These are phyloP conservation scores for Ceratocystis variospora DNA, from an alignment of 2,329 filamentous ascomycete genomes.

Conservation along the genomic window DNA sequence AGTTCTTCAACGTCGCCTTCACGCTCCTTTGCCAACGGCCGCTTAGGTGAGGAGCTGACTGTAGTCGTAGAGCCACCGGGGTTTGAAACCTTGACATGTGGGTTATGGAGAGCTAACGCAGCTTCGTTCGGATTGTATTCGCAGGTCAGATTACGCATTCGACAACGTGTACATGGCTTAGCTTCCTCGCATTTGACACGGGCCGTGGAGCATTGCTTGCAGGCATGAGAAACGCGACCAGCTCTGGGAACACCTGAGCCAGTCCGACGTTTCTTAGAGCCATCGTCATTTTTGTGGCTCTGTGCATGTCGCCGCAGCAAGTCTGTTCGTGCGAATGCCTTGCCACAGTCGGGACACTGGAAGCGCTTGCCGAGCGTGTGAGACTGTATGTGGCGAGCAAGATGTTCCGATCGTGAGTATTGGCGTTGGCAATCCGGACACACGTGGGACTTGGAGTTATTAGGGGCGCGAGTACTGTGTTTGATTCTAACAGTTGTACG, in stretches of 20 bases:
- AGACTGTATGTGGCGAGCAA: slow-evolving; percentile 38
- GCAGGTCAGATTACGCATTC: slow-evolving; percentile 35
- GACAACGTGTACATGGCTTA: slow-evolving; percentile 41
- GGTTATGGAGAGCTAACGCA: slow-evolving; percentile 18
- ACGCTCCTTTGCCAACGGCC: not conserved
- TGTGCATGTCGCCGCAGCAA: slow-evolving; percentile 39
- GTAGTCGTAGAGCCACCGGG: slow-evolving; percentile 2
- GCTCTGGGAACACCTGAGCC: slow-evolving; percentile 33
- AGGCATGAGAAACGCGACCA: slow-evolving; percentile 40
- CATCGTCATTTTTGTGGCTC: slow-evolving; percentile 37
- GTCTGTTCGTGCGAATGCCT: slow-evolving; percentile 41
- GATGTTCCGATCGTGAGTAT: slow-evolving; percentile 41
- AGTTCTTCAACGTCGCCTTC: not conserved
- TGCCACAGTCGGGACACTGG: slow-evolving; percentile 37
- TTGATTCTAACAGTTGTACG: not conserved
- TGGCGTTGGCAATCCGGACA: slow-evolving; percentile 39
- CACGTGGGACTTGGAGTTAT: slow-evolving; percentile 26
- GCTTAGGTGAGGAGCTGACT: not conserved
- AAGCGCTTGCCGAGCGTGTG: slow-evolving; percentile 39
- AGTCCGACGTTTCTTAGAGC: slow-evolving; percentile 35
- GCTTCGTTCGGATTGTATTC: slow-evolving; percentile 28
- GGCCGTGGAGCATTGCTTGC: slow-evolving; percentile 37
- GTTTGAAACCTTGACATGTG: slow-evolving; percentile 19
- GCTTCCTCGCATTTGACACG: slow-evolving; percentile 42
- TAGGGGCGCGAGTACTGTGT: not conserved